phyloP scores from a whole-genome alignment of 1,284 basidiomycete species.

The Coniferiporia sulphurascens region DNA sequence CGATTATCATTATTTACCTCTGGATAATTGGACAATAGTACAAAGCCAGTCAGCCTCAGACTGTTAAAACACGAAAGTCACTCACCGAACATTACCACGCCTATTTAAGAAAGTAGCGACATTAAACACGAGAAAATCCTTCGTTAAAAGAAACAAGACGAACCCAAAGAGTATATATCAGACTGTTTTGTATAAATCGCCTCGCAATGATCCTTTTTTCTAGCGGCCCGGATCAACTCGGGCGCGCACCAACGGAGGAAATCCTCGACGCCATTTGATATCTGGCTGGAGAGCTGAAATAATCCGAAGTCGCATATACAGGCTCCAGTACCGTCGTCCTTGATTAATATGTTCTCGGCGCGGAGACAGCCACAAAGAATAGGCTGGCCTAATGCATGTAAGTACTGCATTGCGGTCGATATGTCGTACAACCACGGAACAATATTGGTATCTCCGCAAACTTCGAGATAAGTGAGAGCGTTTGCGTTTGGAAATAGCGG shows the following conservation, averaged over 20 bases:
- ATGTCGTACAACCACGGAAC: conserved; percentile 1
- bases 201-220: not conserved
- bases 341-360: conserved; percentile 2
- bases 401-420: not conserved
- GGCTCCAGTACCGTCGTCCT: not conserved
- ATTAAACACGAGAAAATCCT: no score
- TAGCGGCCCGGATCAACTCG: conserved; percentile 2
- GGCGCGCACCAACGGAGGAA: conserved; percentile 2
- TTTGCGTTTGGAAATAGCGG: not conserved
- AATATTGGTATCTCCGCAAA: not conserved
- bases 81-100: not conserved
- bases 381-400: not conserved
- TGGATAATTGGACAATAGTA: not conserved
- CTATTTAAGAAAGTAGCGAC: not conserved
- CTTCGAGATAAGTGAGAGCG: not conserved
- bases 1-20: not conserved
- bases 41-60: no score
- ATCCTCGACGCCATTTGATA: not conserved
- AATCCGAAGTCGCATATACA: not conserved
- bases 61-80: not conserved
- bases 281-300: not conserved
- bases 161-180: conserved; percentile 4
- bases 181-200: not conserved
- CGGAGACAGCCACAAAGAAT: not conserved
- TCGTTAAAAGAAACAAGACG: not conserved